Evolutionary conservation across 2,329 filamentous ascomycete genomes (phyloP).

Genomic region (Stemphylium lycopersici): DNA sequence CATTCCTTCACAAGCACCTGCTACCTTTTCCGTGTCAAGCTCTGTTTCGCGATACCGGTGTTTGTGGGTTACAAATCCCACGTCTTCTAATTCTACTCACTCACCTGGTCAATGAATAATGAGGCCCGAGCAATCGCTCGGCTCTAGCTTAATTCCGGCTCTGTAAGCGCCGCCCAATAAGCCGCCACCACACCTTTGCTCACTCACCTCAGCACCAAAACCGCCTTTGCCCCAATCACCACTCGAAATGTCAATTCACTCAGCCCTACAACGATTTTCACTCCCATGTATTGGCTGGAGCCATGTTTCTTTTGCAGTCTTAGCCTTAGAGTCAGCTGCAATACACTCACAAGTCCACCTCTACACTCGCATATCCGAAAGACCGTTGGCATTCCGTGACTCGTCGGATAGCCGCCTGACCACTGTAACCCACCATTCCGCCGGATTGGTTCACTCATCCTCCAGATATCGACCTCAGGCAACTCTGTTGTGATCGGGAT

Average conservation of each 20-base stretch:
- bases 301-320: not conserved
- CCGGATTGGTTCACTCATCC: not conserved
- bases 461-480: not conserved
- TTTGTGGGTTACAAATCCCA: not conserved
- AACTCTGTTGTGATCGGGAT: constrained; percentile 10
- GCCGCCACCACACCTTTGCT: constrained; percentile 11
- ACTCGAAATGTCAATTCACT: not conserved
- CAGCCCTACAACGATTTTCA: constrained; percentile 7
- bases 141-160: not conserved
- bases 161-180: constrained; percentile 26
- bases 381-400: not conserved
- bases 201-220: constrained; percentile 18
- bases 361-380: not conserved
- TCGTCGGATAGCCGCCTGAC: constrained; percentile 10
- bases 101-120: constrained; percentile 4
- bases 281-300: constrained; percentile 2
- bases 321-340: not conserved
- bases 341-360: constrained; percentile 3
- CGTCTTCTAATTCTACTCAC: not conserved
- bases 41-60: not conserved
- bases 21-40: not conserved
- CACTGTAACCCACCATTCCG: constrained; percentile 11
- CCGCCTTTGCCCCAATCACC: not conserved
- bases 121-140: constrained; percentile 9
- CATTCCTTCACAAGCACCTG: not conserved